phyloP scores from a whole-genome alignment of 345 rosid genomes.

The Kandelia obovata region DNA sequence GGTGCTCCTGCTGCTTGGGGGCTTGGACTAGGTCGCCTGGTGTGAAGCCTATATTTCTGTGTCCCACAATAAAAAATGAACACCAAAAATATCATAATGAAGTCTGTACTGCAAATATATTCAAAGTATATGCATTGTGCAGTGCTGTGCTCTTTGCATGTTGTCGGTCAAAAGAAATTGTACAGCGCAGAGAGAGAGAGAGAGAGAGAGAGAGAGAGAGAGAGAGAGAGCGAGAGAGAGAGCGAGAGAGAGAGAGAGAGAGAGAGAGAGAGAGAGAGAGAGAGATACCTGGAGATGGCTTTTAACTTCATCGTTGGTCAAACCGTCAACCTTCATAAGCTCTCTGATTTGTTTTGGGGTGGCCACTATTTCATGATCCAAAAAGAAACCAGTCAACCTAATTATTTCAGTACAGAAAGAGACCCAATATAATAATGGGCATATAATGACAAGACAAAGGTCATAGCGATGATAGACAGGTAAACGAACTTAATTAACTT shows the following conservation, averaged over 20 bases:
- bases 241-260: too few relatives aligned
- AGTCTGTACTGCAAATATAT: not conserved
- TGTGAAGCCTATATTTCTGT: constrained; percentile 97
- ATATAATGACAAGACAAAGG: not conserved
- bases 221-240: constrained; percentile 11
- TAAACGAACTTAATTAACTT: not conserved
- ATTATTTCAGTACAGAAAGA: not conserved
- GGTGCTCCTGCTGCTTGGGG: constrained; percentile 64
- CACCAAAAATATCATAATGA: not conserved
- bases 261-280: constrained; percentile 9
- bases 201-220: constrained; percentile 10
- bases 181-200: constrained; percentile 2
- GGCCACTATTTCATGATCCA: constrained; percentile 50
- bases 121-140: constrained; percentile 17
- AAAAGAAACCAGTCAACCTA: constrained; percentile 18
- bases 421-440: not conserved
- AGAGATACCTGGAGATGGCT: constrained; percentile 92
- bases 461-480: not conserved
- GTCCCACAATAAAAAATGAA: not conserved
- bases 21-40: constrained; percentile 92
- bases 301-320: constrained; percentile 99
- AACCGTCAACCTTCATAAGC: constrained; percentile 98
- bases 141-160: constrained; percentile 15
- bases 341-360: constrained; percentile 99
- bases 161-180: constrained; percentile 15